Base-by-base conservation (phyloP, 2,329 filamentous ascomycete genomes). In the Aspergillus oerlinghausenensis region DNA sequence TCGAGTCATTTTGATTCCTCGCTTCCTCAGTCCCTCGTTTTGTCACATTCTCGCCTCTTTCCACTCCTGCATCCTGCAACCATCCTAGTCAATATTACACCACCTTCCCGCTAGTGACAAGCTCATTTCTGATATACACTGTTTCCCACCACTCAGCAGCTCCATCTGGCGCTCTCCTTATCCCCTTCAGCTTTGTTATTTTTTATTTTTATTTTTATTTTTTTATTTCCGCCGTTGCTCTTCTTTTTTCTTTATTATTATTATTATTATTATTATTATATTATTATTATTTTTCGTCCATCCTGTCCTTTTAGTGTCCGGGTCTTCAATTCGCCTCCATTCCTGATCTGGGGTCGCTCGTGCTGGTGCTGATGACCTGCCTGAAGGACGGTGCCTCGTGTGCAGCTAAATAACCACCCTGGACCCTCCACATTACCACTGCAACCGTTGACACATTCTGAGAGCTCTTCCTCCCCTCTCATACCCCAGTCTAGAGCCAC, bases 371-470 rank as follows among this genome's bases (percentile, higher is more conserved):
- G 43, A 56, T 59, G 58, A 51, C 57, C 54, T 60, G 57, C 59
- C 63, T 65, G 62, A 62, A 62, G 59, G 58, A 67, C 66, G 65
- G 67, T n/a, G 59, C 61, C 65, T 66, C 59, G 58, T 53, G 62
- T 66, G 63, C 70, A 71, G 67, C 70, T 73, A 73, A 71, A 72
- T 73, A 73, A 70, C 63, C 63, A 73, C 68, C 71, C 70, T 72
- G 70, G 70, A 71, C 70, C 70, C 71, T 72, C 68, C 67, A 70
- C 63, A 64, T 64, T 63, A 57, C 59, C 54, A 51, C 61, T 51
- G 58, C 62, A 59, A 56, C 63, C 60, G 62, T 67, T 57, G 55
- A 61, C 59, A 56, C 56, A 60, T 59, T 58, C 49, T 50, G 35
- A 58, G 21, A 50, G 48, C 43, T 54, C 50, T 52, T 49, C 42